Conservation (phyloP, 768 basidiomycete species). For the Termitomyces sp. region DNA sequence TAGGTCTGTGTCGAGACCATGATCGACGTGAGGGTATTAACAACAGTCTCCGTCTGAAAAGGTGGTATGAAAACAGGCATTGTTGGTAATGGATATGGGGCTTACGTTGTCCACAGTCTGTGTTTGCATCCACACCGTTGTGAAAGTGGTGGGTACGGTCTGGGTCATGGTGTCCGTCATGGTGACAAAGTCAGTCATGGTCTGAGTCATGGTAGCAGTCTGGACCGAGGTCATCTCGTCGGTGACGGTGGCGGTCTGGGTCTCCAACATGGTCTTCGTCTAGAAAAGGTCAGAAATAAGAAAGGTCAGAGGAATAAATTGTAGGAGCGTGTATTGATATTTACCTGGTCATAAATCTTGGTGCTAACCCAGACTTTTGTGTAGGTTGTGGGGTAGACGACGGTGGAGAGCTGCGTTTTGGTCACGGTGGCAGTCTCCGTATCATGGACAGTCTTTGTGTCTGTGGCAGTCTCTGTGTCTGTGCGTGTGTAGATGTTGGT, state of each 20-base stretch:
- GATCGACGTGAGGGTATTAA: slow-evolving; percentile 53
- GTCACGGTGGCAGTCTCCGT: slow-evolving; percentile 59
- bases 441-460: slow-evolving; percentile 43
- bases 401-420: slow-evolving; percentile 45
- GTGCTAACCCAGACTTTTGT: slow-evolving; percentile 50
- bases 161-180: slow-evolving; percentile 49
- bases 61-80: background rate
- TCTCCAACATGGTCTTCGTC: slow-evolving; percentile 56
- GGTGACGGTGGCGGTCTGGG: slow-evolving; percentile 45
- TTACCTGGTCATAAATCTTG: slow-evolving; percentile 55
- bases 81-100: background rate
- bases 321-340: slow-evolving; percentile 8
- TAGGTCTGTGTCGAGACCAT: slow-evolving; percentile 44
- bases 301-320: background rate
- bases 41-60: slow-evolving; percentile 52
- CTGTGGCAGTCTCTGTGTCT: slow-evolving; percentile 42
- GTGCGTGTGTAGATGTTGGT: slow-evolving; percentile 52
- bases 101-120: slow-evolving; percentile 51
- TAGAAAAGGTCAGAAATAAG: no score
- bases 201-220: slow-evolving; percentile 54
- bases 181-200: slow-evolving; percentile 49
- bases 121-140: slow-evolving; percentile 52
- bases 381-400: slow-evolving; percentile 57
- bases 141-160: slow-evolving; percentile 56
- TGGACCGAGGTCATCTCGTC: slow-evolving; percentile 50